These are phyloP conservation scores for Batkoa obscura DNA, from an alignment of 371 early-diverging fungal genomes.

Conservation along the genomic window DNA sequence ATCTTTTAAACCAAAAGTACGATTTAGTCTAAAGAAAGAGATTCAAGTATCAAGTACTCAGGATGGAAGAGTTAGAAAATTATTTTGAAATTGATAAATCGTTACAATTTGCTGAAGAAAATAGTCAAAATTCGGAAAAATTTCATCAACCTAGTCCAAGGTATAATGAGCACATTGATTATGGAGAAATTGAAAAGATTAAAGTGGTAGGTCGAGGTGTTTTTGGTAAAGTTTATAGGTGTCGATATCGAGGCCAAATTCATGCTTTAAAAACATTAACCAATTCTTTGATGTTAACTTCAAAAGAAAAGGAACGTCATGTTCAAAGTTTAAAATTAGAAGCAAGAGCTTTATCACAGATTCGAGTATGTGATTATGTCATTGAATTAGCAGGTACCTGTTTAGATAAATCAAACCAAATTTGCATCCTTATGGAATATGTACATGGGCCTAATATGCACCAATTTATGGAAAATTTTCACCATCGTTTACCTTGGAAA, in stretches of 20 bases:
- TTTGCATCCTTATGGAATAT: constrained; percentile 1
- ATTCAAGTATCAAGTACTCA: too few species aligned
- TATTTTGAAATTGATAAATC: too few species aligned
- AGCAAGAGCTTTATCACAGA: neutral
- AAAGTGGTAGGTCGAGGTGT: neutral
- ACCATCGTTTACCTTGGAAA: neutral
- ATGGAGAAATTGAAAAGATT: neutral
- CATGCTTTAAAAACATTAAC: neutral
- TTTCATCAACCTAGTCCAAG: too few species aligned
- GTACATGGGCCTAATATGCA: neutral
- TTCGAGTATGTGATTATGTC: neutral
- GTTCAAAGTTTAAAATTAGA: neutral
- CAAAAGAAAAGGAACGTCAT: neutral
- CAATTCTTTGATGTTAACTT: neutral
- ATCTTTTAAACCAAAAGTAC: too few species aligned
- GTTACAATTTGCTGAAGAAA: too few species aligned
- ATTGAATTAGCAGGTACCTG: neutral
- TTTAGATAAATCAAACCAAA: neutral
- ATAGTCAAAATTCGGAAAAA: too few species aligned
- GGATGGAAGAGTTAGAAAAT: too few species aligned
- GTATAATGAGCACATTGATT: constrained; percentile 3
- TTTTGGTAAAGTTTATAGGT: constrained; percentile 1
- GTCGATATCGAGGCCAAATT: neutral
- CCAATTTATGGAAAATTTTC: neutral
- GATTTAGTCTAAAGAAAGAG: too few species aligned